Evolutionary conservation across 306 rosid species (phyloP).

Genomic region (Inga laurina): DNA sequence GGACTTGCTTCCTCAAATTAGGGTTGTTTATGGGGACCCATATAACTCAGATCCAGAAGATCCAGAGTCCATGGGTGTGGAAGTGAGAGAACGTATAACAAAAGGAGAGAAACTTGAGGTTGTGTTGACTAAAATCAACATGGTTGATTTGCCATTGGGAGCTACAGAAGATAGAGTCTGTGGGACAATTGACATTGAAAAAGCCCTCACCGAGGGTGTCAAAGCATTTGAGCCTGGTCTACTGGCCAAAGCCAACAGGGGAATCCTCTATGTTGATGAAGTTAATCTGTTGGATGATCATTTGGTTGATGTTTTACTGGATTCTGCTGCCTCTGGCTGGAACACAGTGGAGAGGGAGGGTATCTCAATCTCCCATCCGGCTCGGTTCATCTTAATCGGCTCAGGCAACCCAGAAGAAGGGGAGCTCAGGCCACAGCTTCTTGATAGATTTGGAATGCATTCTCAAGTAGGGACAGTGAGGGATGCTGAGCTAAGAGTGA

Average conservation of each 20-base stretch:
- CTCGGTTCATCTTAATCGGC: slow-evolving; percentile 85
- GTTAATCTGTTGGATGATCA: slow-evolving; percentile 91
- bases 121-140: slow-evolving; percentile 69
- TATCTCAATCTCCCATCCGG: slow-evolving; percentile 85
- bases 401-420: slow-evolving; percentile 95
- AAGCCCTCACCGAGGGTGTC: slow-evolving; percentile 85
- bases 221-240: slow-evolving; percentile 91
- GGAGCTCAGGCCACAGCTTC: slow-evolving; percentile 88
- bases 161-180: slow-evolving; percentile 93
- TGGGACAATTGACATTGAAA: slow-evolving; percentile 89
- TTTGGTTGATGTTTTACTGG: slow-evolving; percentile 81
- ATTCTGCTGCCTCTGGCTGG: slow-evolving; percentile 96
- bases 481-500: slow-evolving; percentile 90
- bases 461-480: slow-evolving; percentile 89
- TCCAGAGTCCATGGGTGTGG: slow-evolving; percentile 82
- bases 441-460: slow-evolving; percentile 93
- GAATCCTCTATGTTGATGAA: slow-evolving; percentile 86
- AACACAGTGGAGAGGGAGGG: slow-evolving; percentile 95
- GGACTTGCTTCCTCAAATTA: slow-evolving; percentile 82
- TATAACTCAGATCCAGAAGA: slow-evolving; percentile 88
- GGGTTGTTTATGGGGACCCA: slow-evolving; percentile 72
- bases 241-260: slow-evolving; percentile 86
- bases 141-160: slow-evolving; percentile 90
- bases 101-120: slow-evolving; percentile 70
- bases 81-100: slow-evolving; percentile 64